phyloP scores from a whole-genome alignment of 805 yeast genomes.

The Cyberlindnera xylosilytica region DNA sequence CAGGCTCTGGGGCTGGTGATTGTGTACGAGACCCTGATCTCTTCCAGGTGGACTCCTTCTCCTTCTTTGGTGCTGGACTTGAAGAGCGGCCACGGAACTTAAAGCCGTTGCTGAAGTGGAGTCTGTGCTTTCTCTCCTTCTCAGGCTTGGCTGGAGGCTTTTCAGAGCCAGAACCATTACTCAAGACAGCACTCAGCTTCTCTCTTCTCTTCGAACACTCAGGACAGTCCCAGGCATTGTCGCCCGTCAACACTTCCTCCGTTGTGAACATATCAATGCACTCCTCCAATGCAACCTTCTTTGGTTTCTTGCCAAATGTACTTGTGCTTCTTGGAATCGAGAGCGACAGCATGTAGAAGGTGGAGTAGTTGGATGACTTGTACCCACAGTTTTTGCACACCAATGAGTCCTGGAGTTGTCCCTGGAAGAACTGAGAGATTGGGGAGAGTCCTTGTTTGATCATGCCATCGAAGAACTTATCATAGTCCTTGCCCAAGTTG shows the following conservation, averaged over 20 bases:
- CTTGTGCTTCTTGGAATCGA: slow-evolving; percentile 47
- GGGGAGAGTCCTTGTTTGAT: slow-evolving; percentile 65
- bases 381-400: slow-evolving; percentile 64
- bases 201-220: slow-evolving; percentile 41
- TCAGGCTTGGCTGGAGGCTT: neutral
- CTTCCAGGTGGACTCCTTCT: slow-evolving; percentile 18
- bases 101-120: slow-evolving; percentile 21
- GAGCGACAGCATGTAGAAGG: slow-evolving; percentile 60
- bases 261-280: slow-evolving; percentile 59
- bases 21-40: slow-evolving; percentile 25
- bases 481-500: slow-evolving; percentile 46
- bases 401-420: slow-evolving; percentile 65
- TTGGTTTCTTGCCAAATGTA: slow-evolving; percentile 29
- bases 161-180: neutral
- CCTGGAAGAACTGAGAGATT: slow-evolving; percentile 63
- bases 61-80: slow-evolving; percentile 17
- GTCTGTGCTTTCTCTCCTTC: slow-evolving; percentile 21
- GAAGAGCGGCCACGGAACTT: slow-evolving; percentile 31
- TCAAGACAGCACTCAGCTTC: neutral
- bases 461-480: slow-evolving; percentile 56
- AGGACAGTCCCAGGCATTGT: slow-evolving; percentile 85
- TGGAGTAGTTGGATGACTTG: slow-evolving; percentile 55
- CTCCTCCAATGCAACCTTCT: slow-evolving; percentile 51
- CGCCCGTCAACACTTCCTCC: slow-evolving; percentile 64
- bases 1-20: neutral